These are phyloP conservation scores for Pseudozyma thailandica DNA, from an alignment of 1,284 basidiomycete species.

Conservation along the genomic window DNA sequence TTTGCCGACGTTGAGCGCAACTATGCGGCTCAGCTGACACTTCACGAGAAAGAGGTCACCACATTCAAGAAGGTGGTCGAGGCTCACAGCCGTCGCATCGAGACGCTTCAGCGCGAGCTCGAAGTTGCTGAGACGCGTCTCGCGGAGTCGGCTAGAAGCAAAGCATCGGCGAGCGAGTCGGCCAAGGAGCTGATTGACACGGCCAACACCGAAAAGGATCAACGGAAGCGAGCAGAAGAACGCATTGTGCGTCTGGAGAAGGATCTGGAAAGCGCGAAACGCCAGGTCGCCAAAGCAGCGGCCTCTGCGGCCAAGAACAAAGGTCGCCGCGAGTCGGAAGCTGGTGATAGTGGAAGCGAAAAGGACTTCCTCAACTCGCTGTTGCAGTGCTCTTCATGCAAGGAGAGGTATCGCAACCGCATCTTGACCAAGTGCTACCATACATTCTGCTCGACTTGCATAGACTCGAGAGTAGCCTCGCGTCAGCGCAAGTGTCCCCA, in stretches of 20 bases:
- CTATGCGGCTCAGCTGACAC: slow-evolving; percentile 74
- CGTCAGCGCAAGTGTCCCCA: slow-evolving; percentile 96
- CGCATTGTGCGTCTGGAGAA: slow-evolving; percentile 51
- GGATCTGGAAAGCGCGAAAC: slow-evolving; percentile 52
- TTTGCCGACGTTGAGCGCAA: slow-evolving; percentile 77
- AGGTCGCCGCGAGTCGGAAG: slow-evolving; percentile 32
- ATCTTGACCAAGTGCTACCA: slow-evolving; percentile 95
- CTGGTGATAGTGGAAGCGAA: slow-evolving; percentile 57
- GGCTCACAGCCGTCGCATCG: slow-evolving; percentile 55
- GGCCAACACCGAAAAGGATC: slow-evolving; percentile 35
- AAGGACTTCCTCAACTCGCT: slow-evolving; percentile 78
- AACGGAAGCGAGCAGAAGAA: slow-evolving; percentile 51
- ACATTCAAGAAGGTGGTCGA: slow-evolving; percentile 56
- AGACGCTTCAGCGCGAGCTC: slow-evolving; percentile 65
- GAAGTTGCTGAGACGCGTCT: slow-evolving; percentile 52
- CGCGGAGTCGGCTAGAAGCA: slow-evolving; percentile 36
- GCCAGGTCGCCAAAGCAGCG: slow-evolving; percentile 51
- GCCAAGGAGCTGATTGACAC: slow-evolving; percentile 52
- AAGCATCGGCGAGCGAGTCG: slow-evolving; percentile 44
- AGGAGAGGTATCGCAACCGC: slow-evolving; percentile 82
- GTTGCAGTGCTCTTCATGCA: slow-evolving; percentile 91
- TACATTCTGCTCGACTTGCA: slow-evolving; percentile 87
- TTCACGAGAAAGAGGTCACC: slow-evolving; percentile 72
- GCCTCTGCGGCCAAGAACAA: slow-evolving; percentile 62
- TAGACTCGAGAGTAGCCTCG: slow-evolving; percentile 86